phyloP scores from a whole-genome alignment of 768 basidiomycete genomes.

The Melanogaster broomeanus region DNA sequence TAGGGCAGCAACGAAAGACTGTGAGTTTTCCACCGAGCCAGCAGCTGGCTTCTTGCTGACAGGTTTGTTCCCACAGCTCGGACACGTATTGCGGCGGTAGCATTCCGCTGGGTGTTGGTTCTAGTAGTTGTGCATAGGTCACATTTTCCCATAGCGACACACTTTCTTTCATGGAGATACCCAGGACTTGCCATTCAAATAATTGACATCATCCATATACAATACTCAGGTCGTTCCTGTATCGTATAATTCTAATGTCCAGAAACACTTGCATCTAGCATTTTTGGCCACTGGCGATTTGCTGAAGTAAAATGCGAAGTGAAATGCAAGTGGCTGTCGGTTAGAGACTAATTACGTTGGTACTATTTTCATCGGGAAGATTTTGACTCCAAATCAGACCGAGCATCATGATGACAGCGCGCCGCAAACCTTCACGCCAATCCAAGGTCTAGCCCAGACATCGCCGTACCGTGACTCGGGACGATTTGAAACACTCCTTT shows the following conservation, averaged over 20 bases:
- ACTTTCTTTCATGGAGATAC: constrained; percentile 11
- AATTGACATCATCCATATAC: constrained; percentile 9
- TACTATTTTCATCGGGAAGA: too few relatives aligned
- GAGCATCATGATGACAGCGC: too few relatives aligned
- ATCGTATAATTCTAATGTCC: constrained; percentile 4
- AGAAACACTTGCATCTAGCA: neutral
- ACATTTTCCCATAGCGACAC: neutral
- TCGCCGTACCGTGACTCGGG: too few relatives aligned
- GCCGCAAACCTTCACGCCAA: too few relatives aligned
- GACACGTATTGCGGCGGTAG: constrained; percentile 28
- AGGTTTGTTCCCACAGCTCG: constrained; percentile 21
- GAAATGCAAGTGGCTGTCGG: too few relatives aligned
- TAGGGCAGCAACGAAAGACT: constrained; percentile 64
- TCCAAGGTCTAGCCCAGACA: too few relatives aligned
- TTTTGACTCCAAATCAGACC: too few relatives aligned
- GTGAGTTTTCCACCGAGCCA: constrained; percentile 14
- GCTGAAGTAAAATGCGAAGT: too few relatives aligned
- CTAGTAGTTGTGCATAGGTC: neutral
- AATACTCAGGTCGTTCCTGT: constrained; percentile 5
- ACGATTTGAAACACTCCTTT: neutral
- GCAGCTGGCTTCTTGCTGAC: neutral
- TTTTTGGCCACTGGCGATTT: neutral
- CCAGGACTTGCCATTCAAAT: constrained; percentile 9
- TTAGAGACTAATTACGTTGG: too few relatives aligned
- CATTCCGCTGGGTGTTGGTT: neutral